These are phyloP conservation scores for Pseudocohnilembus persalinus DNA, from an alignment of 169 alveolate species.

Conservation along the genomic window DNA sequence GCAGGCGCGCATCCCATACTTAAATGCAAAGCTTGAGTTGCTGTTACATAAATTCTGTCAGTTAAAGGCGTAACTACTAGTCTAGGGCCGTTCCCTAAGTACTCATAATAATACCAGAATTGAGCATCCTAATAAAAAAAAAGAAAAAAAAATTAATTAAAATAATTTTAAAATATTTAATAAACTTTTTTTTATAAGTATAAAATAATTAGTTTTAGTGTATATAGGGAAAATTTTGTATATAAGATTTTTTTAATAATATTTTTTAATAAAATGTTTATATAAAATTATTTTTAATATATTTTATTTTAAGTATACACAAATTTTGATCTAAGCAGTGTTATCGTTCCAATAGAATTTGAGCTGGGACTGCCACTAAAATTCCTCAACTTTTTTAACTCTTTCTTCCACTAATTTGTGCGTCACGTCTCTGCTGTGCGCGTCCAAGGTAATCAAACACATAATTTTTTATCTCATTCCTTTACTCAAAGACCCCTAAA, in stretches of 20 bases:
- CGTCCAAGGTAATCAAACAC: constrained; percentile 95
- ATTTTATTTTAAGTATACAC: constrained; percentile 47
- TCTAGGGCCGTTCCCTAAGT: constrained; percentile 96
- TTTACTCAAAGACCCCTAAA: constrained; percentile 87
- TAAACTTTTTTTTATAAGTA: no score
- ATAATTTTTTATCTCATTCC: constrained; percentile 89
- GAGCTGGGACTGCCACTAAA: constrained; percentile 96
- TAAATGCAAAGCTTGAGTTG: constrained; percentile 96
- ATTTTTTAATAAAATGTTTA: no score
- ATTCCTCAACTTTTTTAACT: constrained; percentile 88
- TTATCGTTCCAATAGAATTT: constrained; percentile 92
- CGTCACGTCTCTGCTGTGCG: constrained; percentile 95
- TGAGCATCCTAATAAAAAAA: constrained; percentile 89
- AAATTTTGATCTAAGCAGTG: constrained; percentile 88
- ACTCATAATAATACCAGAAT: constrained; percentile 94
- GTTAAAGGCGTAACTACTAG: constrained; percentile 96
- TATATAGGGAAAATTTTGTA: no score
- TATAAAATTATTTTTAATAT: no score
- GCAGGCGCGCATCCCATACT: constrained; percentile 99
- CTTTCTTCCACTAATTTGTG: constrained; percentile 87
- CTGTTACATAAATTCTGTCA: constrained; percentile 97
- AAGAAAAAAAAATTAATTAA: no score
- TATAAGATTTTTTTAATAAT: no score
- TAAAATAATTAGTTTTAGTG: no score
- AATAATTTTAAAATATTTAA: no score